A percentile compares a stretch with the other conserved stretches of the same genome.
phyloP scores from a whole-genome alignment of 1,139 yeast species.

The Pneumocystis sp. region DNA sequence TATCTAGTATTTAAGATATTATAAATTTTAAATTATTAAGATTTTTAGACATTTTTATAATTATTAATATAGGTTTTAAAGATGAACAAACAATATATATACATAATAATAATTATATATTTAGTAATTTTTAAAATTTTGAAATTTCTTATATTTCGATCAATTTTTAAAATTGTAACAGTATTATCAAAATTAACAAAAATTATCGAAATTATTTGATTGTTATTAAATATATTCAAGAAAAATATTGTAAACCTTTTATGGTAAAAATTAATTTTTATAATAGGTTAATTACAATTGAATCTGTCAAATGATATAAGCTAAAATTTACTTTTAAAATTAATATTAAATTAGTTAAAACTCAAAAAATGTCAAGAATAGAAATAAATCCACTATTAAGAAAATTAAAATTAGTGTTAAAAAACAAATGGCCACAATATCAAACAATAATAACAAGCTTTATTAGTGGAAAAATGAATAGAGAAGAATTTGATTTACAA shows the following conservation, averaged over 20 bases:
- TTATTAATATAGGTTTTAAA: no score
- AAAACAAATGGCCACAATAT: neutral
- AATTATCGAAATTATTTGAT: neutral
- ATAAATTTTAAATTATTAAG: no score
- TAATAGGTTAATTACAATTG: neutral
- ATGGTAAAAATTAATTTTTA: neutral
- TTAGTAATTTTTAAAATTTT: neutral
- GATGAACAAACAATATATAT: no score
- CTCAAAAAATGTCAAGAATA: neutral
- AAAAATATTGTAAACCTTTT: neutral
- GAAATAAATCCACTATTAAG: neutral
- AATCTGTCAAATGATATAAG: neutral
- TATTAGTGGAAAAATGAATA: slow-evolving; percentile 1
- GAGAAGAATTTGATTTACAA: neutral
- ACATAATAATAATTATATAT: neutral
- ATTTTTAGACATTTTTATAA: no score
- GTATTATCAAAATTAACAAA: neutral
- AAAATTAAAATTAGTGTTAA: neutral
- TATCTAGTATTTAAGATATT: no score
- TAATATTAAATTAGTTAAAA: neutral
- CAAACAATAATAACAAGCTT: neutral
- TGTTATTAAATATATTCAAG: neutral
- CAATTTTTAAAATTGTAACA: neutral
- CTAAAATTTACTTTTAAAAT: neutral
- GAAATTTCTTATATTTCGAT: neutral